These are phyloP conservation scores for Annulohypoxylon truncatum DNA, from an alignment of 2,329 filamentous ascomycete species.

Conservation along the genomic window DNA sequence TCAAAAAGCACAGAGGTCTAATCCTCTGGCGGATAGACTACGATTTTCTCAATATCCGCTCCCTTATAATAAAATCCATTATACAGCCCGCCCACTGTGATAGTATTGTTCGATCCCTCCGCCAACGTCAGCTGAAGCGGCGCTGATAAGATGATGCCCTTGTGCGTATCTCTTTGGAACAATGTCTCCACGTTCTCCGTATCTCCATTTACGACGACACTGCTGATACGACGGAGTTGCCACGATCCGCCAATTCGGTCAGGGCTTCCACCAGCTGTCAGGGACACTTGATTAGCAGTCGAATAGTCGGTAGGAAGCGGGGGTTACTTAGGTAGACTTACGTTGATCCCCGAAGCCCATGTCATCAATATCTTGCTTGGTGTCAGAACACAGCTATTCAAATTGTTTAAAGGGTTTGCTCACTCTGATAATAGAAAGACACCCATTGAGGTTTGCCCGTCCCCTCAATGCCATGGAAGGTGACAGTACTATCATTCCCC, in stretches of 20 bases:
- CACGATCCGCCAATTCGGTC: slow-evolving; percentile 70
- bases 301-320: background rate
- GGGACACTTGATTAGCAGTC: background rate
- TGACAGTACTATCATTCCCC: slow-evolving; percentile 66
- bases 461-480: slow-evolving; percentile 61
- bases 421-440: slow-evolving; percentile 67
- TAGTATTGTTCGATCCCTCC: slow-evolving; percentile 63
- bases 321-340: slow-evolving; percentile 41
- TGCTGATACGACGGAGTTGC: slow-evolving; percentile 69
- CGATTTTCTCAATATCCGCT: slow-evolving; percentile 68
- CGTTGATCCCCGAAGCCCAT: slow-evolving; percentile 68
- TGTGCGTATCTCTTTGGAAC: slow-evolving; percentile 66
- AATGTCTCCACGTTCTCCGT: slow-evolving; percentile 61
- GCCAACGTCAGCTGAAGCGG: slow-evolving; percentile 65
- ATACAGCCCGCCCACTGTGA: slow-evolving; percentile 66
- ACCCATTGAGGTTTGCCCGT: slow-evolving; percentile 66
- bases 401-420: background rate
- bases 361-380: slow-evolving; percentile 61
- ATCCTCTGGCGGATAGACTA: slow-evolving; percentile 68
- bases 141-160: slow-evolving; percentile 69
- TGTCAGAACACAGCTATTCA: slow-evolving; percentile 19
- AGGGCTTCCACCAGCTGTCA: slow-evolving; percentile 61
- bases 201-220: slow-evolving; percentile 68
- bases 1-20: slow-evolving; percentile 3
- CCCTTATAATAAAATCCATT: slow-evolving; percentile 69